phyloP scores from a whole-genome alignment of 257 asterid genomes.

The Cruciata laevipes region DNA sequence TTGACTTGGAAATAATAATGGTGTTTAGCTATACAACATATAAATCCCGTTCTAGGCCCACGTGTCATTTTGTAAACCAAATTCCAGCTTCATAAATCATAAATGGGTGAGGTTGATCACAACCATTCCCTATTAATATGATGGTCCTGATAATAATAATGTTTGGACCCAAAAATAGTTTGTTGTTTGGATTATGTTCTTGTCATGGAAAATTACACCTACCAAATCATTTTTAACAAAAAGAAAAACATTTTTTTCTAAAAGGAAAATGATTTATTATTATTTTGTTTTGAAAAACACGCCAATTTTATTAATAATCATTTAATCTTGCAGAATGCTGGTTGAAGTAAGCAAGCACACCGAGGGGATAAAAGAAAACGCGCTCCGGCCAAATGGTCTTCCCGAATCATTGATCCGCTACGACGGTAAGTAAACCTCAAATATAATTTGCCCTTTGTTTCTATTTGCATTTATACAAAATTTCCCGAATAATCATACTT shows the following conservation, averaged over 20 bases:
- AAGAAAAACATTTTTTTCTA: too few relatives aligned
- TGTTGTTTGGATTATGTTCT: neutral
- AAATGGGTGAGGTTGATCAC: neutral
- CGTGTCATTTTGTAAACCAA: neutral
- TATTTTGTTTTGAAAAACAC: neutral
- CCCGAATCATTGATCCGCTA: conserved; percentile 94
- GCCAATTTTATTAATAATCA: too few relatives aligned
- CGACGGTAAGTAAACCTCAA: conserved; percentile 42
- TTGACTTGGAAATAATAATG: neutral
- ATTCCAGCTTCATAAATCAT: neutral
- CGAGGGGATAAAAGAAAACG: conserved; percentile 69
- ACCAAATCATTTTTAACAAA: neutral
- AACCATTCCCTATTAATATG: neutral
- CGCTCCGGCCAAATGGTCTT: conserved; percentile 85
- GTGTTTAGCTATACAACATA: neutral
- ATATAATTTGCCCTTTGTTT: too few relatives aligned
- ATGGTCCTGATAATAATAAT: neutral
- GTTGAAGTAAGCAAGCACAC: conserved; percentile 99
- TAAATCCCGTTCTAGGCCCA: neutral
- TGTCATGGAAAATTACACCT: neutral
- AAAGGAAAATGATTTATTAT: neutral
- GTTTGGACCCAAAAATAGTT: conserved; percentile 4
- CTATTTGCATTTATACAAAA: too few relatives aligned
- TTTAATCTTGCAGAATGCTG: conserved; percentile 62
- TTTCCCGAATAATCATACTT: too few relatives aligned